Evolutionary conservation across 345 rosid species (phyloP).

Genomic region (Camelina hispida): DNA sequence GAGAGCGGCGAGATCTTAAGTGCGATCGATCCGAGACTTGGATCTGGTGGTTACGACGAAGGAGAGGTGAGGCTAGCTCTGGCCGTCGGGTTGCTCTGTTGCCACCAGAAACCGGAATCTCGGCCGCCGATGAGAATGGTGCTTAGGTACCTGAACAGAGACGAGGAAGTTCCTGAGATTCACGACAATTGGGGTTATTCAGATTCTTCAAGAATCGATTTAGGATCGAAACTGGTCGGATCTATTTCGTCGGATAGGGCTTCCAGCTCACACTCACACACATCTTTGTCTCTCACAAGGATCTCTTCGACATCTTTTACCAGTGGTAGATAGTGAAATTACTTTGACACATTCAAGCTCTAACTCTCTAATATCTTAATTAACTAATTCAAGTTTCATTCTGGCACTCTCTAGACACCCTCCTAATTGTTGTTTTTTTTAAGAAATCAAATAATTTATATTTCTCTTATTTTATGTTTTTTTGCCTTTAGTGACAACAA

Average conservation of each 20-base stretch:
- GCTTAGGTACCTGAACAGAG: constrained; percentile 55
- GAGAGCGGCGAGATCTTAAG: constrained; percentile 45
- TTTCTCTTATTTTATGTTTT: neutral
- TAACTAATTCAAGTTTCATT: neutral
- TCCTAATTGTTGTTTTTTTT: neutral
- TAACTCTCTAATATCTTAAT: neutral
- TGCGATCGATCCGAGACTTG: constrained; percentile 55
- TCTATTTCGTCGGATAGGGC: constrained; percentile 37
- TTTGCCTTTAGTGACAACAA: neutral
- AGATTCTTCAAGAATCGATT: constrained; percentile 24
- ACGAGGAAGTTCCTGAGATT: constrained; percentile 52
- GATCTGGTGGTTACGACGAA: constrained; percentile 33
- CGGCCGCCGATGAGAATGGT: constrained; percentile 70
- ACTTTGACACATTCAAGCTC: neutral
- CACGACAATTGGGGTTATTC: constrained; percentile 34
- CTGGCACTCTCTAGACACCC: neutral
- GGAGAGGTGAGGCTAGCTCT: constrained; percentile 59
- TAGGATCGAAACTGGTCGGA: constrained; percentile 29
- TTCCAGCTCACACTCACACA: constrained; percentile 33
- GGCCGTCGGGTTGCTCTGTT: constrained; percentile 59
- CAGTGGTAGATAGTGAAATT: constrained; percentile 48
- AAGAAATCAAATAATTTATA: neutral
- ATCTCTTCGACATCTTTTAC: constrained; percentile 46
- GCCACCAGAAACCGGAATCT: constrained; percentile 46
- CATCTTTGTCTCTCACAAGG: constrained; percentile 39